These are phyloP conservation scores for Saturnispora hagleri DNA, from an alignment of 805 yeast genomes.

Conservation along the genomic window DNA sequence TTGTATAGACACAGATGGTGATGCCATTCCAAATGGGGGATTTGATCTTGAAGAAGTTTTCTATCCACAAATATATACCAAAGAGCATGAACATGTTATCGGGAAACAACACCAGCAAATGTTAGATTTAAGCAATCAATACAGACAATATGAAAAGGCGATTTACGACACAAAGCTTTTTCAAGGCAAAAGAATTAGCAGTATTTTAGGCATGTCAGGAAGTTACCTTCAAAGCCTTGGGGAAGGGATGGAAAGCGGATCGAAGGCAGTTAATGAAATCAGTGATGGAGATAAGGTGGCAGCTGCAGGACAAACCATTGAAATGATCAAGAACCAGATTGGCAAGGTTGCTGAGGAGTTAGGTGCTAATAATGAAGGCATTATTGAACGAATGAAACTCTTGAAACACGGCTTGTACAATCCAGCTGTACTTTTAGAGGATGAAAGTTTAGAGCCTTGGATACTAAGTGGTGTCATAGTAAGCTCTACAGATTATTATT, in stretches of 20 bases:
- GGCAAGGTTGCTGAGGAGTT: background rate
- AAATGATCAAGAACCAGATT: conserved; percentile 1
- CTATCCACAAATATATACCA: conserved; percentile 33
- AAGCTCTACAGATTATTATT: conserved; percentile 26
- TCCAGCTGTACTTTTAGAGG: conserved; percentile 2
- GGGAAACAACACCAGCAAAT: conserved; percentile 13
- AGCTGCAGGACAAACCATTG: conserved; percentile 11
- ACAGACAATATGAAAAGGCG: conserved; percentile 2
- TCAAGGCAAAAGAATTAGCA: conserved; percentile 26
- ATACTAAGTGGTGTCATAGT: conserved; percentile 30
- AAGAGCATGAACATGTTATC: conserved; percentile 20
- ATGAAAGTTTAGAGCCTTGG: conserved; percentile 28
- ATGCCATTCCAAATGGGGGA: conserved; percentile 21
- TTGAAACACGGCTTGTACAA: conserved; percentile 6
- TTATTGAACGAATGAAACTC: conserved; percentile 11
- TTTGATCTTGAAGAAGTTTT: conserved; percentile 25
- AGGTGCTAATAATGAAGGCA: conserved; percentile 11
- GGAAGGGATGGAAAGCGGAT: background rate
- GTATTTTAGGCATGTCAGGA: conserved; percentile 21
- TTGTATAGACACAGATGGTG: conserved; percentile 23
- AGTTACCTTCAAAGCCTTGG: conserved; percentile 16
- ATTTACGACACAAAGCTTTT: conserved; percentile 20
- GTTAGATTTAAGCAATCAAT: background rate
- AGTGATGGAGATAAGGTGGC: conserved; percentile 10
- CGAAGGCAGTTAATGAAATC: background rate